These are phyloP conservation scores for Ogataea ganodermae DNA, from an alignment of 805 yeast genomes.

Conservation along the genomic window DNA sequence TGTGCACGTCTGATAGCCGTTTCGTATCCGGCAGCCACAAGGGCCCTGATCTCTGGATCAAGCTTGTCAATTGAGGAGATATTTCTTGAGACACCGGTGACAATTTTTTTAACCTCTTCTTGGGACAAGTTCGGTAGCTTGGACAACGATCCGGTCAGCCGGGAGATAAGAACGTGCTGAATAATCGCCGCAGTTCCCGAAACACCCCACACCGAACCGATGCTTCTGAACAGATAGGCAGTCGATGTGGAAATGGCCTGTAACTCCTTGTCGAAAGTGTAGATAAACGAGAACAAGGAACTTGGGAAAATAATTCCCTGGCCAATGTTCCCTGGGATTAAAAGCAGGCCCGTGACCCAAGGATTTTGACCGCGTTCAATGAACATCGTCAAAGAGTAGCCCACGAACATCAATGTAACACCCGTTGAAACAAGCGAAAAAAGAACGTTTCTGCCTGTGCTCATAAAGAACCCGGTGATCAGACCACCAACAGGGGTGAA, in stretches of 20 bases:
- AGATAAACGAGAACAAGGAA: slow-evolving; percentile 39
- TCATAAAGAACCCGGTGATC: slow-evolving; percentile 41
- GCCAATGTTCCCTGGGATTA: slow-evolving; percentile 41
- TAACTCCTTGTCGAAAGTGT: slow-evolving; percentile 32
- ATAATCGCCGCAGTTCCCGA: slow-evolving; percentile 27
- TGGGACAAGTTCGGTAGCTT: too few relatives aligned
- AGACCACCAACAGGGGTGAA: slow-evolving; percentile 47
- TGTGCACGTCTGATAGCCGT: slow-evolving; percentile 33
- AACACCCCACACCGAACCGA: slow-evolving; percentile 46
- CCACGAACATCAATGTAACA: slow-evolving; percentile 37
- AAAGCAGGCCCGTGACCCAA: slow-evolving; percentile 32
- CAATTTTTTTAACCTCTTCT: too few relatives aligned
- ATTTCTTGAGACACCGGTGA: too few relatives aligned
- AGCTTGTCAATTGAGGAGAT: too few relatives aligned
- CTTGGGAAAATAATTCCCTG: slow-evolving; percentile 43
- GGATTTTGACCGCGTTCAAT: slow-evolving; percentile 26
- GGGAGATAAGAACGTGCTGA: slow-evolving; percentile 2
- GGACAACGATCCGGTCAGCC: too few relatives aligned
- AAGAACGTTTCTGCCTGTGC: slow-evolving; percentile 30
- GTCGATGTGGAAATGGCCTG: slow-evolving; percentile 45
- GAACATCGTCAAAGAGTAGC: slow-evolving; percentile 35
- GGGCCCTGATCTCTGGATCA: slow-evolving; percentile 17
- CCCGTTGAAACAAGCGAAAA: slow-evolving; percentile 36
- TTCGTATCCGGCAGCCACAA: slow-evolving; percentile 31
- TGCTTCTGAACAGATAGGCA: slow-evolving; percentile 39